Conservation (phyloP, 2,329 filamentous ascomycete genomes). For the Calonectria hawksworthii region DNA sequence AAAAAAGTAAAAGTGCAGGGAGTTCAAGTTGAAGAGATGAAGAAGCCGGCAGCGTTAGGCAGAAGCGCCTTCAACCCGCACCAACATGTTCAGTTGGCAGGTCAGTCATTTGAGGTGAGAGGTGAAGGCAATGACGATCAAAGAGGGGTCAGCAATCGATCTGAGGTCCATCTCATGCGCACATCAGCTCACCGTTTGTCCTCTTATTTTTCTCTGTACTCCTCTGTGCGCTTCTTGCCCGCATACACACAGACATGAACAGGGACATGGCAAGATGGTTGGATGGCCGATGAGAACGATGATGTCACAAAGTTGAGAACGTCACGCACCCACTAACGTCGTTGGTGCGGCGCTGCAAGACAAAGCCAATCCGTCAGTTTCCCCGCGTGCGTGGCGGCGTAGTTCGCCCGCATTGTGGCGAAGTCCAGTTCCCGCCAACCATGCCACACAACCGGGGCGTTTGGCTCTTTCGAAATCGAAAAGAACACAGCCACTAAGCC, state of each 20-base stretch:
- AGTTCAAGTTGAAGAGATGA: background rate
- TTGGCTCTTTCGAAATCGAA: background rate
- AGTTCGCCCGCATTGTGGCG: slow-evolving; percentile 11
- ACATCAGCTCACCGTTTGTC: background rate
- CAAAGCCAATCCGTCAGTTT: background rate
- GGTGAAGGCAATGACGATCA: background rate
- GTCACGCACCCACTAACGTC: background rate
- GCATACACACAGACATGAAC: background rate
- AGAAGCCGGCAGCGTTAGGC: background rate
- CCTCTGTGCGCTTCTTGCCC: background rate
- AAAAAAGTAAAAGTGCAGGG: background rate
- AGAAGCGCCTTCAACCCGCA: background rate
- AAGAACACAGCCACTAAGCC: background rate
- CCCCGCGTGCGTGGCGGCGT: slow-evolving; percentile 8
- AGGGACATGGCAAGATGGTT: slow-evolving; percentile 2
- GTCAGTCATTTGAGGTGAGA: background rate
- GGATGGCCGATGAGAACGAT: background rate
- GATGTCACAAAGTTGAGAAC: slow-evolving; percentile 18
- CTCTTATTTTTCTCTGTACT: background rate
- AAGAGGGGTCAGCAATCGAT: background rate
- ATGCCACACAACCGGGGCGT: slow-evolving; percentile 1
- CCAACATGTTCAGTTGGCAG: background rate
- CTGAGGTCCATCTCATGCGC: background rate
- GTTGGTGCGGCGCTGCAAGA: background rate
- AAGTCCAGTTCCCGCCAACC: background rate